phyloP scores from a whole-genome alignment of 169 alveolate genomes.

The Toxoplasma gondii region DNA sequence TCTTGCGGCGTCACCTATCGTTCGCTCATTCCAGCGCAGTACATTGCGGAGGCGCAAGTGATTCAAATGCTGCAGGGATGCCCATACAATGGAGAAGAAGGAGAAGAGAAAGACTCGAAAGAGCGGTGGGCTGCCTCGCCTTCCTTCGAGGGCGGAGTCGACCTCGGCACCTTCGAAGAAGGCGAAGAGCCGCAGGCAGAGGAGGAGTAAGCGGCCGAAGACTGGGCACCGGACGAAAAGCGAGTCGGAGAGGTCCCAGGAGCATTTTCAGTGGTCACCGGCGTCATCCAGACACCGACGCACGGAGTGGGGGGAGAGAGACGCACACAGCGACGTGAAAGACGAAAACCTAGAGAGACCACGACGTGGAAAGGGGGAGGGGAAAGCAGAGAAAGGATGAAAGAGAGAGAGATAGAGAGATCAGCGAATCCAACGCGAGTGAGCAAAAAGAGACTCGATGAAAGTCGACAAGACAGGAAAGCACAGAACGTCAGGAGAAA shows the following conservation, averaged over 20 bases:
- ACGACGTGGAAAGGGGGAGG: too few species aligned
- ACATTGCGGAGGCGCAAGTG: conserved; percentile 31
- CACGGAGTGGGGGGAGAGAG: too few species aligned
- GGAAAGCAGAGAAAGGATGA: too few species aligned
- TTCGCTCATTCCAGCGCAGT: conserved; percentile 49
- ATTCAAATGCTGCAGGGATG: conserved; percentile 61
- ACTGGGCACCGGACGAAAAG: neutral
- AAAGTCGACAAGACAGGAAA: too few species aligned
- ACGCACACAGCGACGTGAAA: too few species aligned
- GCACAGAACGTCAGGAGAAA: too few species aligned
- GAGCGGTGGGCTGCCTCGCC: conserved; percentile 2
- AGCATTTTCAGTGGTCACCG: too few species aligned
- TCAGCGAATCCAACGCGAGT: too few species aligned
- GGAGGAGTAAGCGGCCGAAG: neutral
- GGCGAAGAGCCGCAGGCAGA: neutral
- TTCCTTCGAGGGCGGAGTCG: neutral
- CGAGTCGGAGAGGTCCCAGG: neutral
- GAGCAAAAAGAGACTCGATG: too few species aligned
- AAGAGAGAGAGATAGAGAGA: too few species aligned
- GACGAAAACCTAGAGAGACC: too few species aligned
- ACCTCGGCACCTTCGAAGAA: conserved; percentile 29
- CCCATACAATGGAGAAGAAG: conserved; percentile 35
- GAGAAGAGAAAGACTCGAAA: neutral
- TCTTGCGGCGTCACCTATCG: conserved; percentile 42
- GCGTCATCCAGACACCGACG: too few species aligned